Base-by-base conservation (phyloP, 768 basidiomycete genomes). In the Tylopilus sp. region DNA sequence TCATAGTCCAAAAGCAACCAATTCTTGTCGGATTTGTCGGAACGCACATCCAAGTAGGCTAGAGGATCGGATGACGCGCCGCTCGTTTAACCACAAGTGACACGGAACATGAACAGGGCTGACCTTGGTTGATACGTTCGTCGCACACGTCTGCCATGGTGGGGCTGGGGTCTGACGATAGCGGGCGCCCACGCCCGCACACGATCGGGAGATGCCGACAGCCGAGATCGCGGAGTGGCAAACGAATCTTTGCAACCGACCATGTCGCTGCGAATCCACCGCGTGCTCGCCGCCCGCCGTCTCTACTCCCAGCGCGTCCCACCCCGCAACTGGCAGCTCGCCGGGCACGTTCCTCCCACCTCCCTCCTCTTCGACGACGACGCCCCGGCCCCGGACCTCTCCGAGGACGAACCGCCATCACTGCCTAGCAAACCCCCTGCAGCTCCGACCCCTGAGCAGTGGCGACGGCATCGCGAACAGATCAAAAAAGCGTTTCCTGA, bases 1-100 rank as follows among this genome's bases (percentile, higher is more conserved):
- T 88, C 86, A 70, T 98, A 98, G 68, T 96, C 90, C 53, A 97
- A 73, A 52, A 98, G 76, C 41, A 95, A 66, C 93, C 93, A 98
- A 69, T 89, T 97, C 29, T 84, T 89, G 28, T 90, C 88, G 34
- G 85, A 78, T 66, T 93, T 93, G 78, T 91, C 85, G 56, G 77
- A 78, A 59, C 94, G 86, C 50, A 97, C 87, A 60, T 93, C 89
- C 69, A 82, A 76, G 78, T 97, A 96, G 29, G 92, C 95, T 92
- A 67, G 36, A 36, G 3, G 28, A 42, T 37, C 37, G 28, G 41
- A 21, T 3, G 26, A 54, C 24, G 24, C 50, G 59, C 52, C 48
- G 47, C 45, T 50, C 45, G 61, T 50, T 63, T 54, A 61, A 50
- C 57, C 28, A 50, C 12, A 36, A n/a, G 13, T 46, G n/a, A 48